phyloP scores from a whole-genome alignment of 176 grass and related monocot genomes.

The Canna indica region DNA sequence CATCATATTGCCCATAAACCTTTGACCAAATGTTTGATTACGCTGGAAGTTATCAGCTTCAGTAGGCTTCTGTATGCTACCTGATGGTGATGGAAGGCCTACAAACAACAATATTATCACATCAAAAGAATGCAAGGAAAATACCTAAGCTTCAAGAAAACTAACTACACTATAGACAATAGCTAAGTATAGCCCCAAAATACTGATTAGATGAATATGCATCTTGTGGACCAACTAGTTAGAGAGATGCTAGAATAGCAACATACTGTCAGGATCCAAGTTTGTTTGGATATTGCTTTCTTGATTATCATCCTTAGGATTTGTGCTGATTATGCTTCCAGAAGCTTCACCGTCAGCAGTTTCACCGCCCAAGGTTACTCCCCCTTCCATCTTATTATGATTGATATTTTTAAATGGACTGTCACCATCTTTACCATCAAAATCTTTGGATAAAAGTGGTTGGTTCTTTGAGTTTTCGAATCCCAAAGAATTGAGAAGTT shows the following conservation, averaged over 20 bases:
- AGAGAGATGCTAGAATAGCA: conserved; percentile 12
- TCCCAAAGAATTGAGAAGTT: conserved; percentile 93
- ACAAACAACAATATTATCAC: conserved; percentile 6
- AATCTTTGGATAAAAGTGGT: conserved; percentile 37
- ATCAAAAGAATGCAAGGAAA: background rate
- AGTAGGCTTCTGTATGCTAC: conserved; percentile 34
- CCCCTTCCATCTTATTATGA: conserved; percentile 36
- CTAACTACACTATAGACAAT: background rate
- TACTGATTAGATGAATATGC: background rate
- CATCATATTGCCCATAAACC: conserved; percentile 90
- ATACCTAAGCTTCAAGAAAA: background rate
- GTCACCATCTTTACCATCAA: conserved; percentile 25
- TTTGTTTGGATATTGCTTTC: conserved; percentile 46
- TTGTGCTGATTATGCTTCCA: conserved; percentile 5
- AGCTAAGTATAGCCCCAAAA: background rate
- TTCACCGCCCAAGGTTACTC: background rate
- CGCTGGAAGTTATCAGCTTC: conserved; percentile 37
- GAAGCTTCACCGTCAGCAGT: conserved; percentile 32
- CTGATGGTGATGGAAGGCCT: conserved; percentile 75
- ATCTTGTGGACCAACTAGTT: conserved; percentile 8
- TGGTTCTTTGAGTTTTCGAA: conserved; percentile 70
- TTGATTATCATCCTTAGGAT: conserved; percentile 20
- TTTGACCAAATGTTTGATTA: conserved; percentile 83
- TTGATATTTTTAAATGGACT: conserved; percentile 19
- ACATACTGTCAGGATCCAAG: conserved; percentile 61